Base-by-base conservation (phyloP, 2,329 filamentous ascomycete species). In the Byssothecium circinans region DNA sequence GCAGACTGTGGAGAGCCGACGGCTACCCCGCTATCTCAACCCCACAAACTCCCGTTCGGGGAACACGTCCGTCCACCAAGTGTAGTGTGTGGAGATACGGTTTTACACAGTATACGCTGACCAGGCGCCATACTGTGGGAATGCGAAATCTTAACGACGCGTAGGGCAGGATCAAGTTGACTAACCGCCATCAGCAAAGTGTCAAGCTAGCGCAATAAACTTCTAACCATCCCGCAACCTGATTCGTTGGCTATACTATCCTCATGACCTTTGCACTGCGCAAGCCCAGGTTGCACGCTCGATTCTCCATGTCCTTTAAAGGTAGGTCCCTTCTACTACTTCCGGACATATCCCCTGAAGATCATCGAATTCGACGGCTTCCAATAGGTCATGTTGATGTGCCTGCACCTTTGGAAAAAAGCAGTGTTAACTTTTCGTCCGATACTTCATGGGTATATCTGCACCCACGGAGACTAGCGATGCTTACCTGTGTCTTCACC, bases 401-500 rank as follows among this genome's bases (percentile, higher is more conserved):
- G 25, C 25, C 25, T 7, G 6, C 25, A 27, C 7, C 11, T 6
- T 7, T 27, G 25, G 6, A 27, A 6, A 11, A 27, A 27, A 11
- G 25, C 11, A 27, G 6, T 11, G 6, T 6, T 11, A 11, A 27
- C 25, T 11, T 11, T 27, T 27, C 7, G 25, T 27, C 7, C 25
- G 25, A 11, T 27, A 27, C 11, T 27, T 27, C 46, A 45, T 42
- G 60, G 56, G 27, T 56, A 37, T 50, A 52, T 54, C 52, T 58
- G 55, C 54, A 56, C 41, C 22, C 40, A 60, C 56, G 59, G 57
- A 48, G 50, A 34, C 29, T 34, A 32, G 48, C 38, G 49, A 23
- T 23, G 29, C 36, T 45, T 23, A 17, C 43, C 42, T 32, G 20
- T 36, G 43, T 43, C 41, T 45, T 45, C 30, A n/a, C 17, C 33